Evolutionary conservation across 1,139 yeast genomes (phyloP), one percentile per base, ranked within the genome.

Genomic region (Yamadazyma conglobata): DNA sequence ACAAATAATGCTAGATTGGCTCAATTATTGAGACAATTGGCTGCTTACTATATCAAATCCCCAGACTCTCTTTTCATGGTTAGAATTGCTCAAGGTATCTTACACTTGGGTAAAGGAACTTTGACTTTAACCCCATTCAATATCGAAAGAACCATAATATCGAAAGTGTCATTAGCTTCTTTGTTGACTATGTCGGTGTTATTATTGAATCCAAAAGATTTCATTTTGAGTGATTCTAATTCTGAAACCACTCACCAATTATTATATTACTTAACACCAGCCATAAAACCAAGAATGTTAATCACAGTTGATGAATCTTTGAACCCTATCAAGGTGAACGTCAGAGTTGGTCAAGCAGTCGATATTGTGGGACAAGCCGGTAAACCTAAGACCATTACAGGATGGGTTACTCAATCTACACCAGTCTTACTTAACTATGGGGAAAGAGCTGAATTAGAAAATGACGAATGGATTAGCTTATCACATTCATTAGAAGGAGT

Each of bases 291-390:
- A 34, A 79, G 96, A 50, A 87, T 86, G 83, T 75, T 93, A 47
- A 73, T 93, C 24, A 89, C 98, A 0, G 84, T 93, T 29, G 96
- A 89, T 56, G 96, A 89, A 55, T 77, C 83, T 17, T 75, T 91
- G 54, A 68, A 69, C 38, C 96, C 96, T 19, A 64, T 91, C 44
- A 91, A 91, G 67, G 97, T 91, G 9, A 91, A 88, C 48, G 98
- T 91, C 6, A 78, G 98, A 53, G 97, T 93, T 22, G 98, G 98
- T 43, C 96, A 91, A 64, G 97, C 98, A 4, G 98, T 93, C 27
- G 98, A 93, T 56, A 87, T 89, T 26, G 97, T 93, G 39, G 98
- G 98, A 21, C 97, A 89, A 59, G 98, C 97, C 0, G 98, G 99
- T 65, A 87, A 87, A 50, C 98, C 98, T 24, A 91, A 91, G 67